Evolutionary conservation across 2,329 filamentous ascomycete species (phyloP).

Genomic region (Epichloe gansuensis): DNA sequence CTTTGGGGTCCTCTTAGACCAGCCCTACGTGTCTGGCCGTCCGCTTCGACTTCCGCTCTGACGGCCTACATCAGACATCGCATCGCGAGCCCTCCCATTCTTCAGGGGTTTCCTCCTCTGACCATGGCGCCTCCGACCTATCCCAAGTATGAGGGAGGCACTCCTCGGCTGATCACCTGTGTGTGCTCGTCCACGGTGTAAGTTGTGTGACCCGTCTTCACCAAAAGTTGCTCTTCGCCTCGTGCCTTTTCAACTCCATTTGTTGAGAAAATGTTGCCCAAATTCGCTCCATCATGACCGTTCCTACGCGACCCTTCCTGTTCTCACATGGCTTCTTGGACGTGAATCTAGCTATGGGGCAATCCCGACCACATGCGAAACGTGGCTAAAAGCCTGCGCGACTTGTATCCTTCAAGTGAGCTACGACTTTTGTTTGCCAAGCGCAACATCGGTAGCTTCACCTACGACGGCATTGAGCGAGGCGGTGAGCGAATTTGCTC

Average conservation of each 20-base stretch:
- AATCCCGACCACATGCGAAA: slow-evolving; percentile 62
- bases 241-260: not conserved
- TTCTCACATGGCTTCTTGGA: not conserved
- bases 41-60: not conserved
- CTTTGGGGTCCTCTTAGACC: slow-evolving; percentile 6
- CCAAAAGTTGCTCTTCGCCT: not conserved
- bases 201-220: slow-evolving; percentile 15
- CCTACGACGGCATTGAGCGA: slow-evolving; percentile 57
- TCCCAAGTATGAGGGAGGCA: slow-evolving; percentile 34
- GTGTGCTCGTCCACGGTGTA: slow-evolving; percentile 68
- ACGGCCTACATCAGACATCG: slow-evolving; percentile 11
- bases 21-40: slow-evolving; percentile 4
- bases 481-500: slow-evolving; percentile 55
- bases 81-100: slow-evolving; percentile 4
- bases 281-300: not conserved
- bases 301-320: not conserved
- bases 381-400: slow-evolving; percentile 53
- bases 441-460: slow-evolving; percentile 61
- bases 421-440: slow-evolving; percentile 61
- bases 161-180: slow-evolving; percentile 54
- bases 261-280: not conserved
- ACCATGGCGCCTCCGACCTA: slow-evolving; percentile 8
- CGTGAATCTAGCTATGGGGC: slow-evolving; percentile 52
- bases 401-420: slow-evolving; percentile 46
- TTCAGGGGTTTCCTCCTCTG: slow-evolving; percentile 2